These are phyloP conservation scores for Fraxinus greggii DNA, from an alignment of 305 asterid species.

Conservation along the genomic window DNA sequence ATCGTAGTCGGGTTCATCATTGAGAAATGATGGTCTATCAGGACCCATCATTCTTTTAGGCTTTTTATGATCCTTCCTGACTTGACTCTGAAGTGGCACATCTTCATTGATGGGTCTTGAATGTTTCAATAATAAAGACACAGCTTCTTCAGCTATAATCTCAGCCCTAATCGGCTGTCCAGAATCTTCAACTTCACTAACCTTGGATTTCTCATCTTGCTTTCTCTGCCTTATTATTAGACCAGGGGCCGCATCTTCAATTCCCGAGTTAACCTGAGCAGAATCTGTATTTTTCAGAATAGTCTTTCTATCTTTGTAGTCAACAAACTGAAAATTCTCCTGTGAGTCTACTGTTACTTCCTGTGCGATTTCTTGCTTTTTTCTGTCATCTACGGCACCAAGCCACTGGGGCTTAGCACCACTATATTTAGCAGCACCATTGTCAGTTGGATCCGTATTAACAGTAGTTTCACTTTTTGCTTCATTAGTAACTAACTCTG, in stretches of 20 bases:
- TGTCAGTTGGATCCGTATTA: slow-evolving; percentile 30
- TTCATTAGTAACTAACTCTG: slow-evolving; percentile 31
- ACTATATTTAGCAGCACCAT: slow-evolving; percentile 39
- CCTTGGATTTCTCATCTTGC: slow-evolving; percentile 45
- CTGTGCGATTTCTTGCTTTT: slow-evolving; percentile 47
- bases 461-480: slow-evolving; percentile 37
- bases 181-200: slow-evolving; percentile 38
- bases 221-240: slow-evolving; percentile 86
- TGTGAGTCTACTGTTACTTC: slow-evolving; percentile 35
- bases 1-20: slow-evolving; percentile 43
- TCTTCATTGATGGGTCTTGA: slow-evolving; percentile 39
- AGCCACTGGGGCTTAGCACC: slow-evolving; percentile 91
- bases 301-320: slow-evolving; percentile 70
- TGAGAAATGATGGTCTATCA: slow-evolving; percentile 66
- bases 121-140: slow-evolving; percentile 79
- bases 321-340: slow-evolving; percentile 75
- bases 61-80: slow-evolving; percentile 49
- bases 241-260: slow-evolving; percentile 98
- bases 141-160: slow-evolving; percentile 74
- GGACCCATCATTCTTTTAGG: slow-evolving; percentile 70
- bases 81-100: slow-evolving; percentile 29
- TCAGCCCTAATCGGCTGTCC: slow-evolving; percentile 45
- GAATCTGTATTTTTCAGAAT: slow-evolving; percentile 43
- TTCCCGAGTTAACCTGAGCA: slow-evolving; percentile 32
- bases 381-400: slow-evolving; percentile 71